phyloP scores from a whole-genome alignment of 2,329 filamentous ascomycete species.

The Hypoxylon sp. region DNA sequence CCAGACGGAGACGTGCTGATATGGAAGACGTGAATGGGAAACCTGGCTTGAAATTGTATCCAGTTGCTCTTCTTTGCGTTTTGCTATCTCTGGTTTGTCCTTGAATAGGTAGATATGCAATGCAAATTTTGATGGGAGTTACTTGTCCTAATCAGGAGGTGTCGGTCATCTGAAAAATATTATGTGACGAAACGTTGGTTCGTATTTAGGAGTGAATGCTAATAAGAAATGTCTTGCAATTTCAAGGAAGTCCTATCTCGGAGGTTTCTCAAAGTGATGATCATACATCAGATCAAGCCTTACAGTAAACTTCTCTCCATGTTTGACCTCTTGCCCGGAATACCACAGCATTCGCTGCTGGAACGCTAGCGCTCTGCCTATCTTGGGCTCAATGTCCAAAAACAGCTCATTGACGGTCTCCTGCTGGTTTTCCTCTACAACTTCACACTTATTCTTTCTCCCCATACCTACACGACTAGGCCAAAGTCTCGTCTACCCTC shows the following conservation, averaged over 20 bases:
- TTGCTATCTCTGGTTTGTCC: no score
- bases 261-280: slow-evolving; percentile 29
- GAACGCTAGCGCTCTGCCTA: slow-evolving; percentile 49
- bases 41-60: no score
- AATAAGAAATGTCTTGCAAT: neutral
- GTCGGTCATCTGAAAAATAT: no score
- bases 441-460: slow-evolving; percentile 39
- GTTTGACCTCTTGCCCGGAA: slow-evolving; percentile 49
- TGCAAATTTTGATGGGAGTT: no score
- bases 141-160: no score
- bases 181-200: no score
- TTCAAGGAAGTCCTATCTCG: slow-evolving; percentile 1
- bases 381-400: slow-evolving; percentile 49
- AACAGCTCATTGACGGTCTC: slow-evolving; percentile 32
- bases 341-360: slow-evolving; percentile 51
- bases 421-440: slow-evolving; percentile 7
- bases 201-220: no score
- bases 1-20: no score
- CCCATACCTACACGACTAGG: slow-evolving; percentile 43
- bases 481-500: slow-evolving; percentile 46
- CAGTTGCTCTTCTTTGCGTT: no score
- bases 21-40: no score
- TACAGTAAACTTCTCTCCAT: slow-evolving; percentile 50
- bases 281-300: slow-evolving; percentile 50
- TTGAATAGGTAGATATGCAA: no score